Percentiles rank a stretch among this genome's conserved stretches.
Conservation (phyloP, 805 yeast genomes). For the Diddensiella caesifluorescens region DNA sequence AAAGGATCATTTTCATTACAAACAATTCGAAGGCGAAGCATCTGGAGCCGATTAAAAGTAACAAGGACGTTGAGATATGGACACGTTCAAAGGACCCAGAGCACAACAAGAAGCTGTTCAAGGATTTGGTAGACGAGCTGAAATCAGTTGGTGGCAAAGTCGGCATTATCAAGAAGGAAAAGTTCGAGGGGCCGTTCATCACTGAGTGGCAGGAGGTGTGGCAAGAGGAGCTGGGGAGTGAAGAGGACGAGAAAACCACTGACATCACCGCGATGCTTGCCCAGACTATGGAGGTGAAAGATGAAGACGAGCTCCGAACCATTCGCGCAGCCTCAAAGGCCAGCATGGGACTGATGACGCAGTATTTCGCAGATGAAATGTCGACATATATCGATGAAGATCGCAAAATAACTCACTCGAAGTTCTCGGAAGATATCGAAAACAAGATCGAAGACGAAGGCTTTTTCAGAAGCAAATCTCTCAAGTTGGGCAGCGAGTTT, state of each 20-base stretch:
- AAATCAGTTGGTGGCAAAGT: slow-evolving; percentile 40
- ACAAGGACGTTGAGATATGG: slow-evolving; percentile 53
- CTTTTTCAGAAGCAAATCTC: slow-evolving; percentile 53
- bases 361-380: slow-evolving; percentile 81
- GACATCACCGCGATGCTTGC: slow-evolving; percentile 54
- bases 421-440: slow-evolving; percentile 71
- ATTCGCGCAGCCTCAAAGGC: slow-evolving; percentile 70
- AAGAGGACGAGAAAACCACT: slow-evolving; percentile 38
- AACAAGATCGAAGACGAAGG: slow-evolving; percentile 74
- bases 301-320: slow-evolving; percentile 64
- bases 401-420: slow-evolving; percentile 61
- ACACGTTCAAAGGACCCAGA: slow-evolving; percentile 76
- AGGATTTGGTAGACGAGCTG: slow-evolving; percentile 43
- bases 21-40: slow-evolving; percentile 82
- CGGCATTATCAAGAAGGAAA: slow-evolving; percentile 72
- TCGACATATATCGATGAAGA: slow-evolving; percentile 84
- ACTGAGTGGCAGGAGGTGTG: slow-evolving; percentile 59
- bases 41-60: slow-evolving; percentile 51
- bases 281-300: slow-evolving; percentile 65
- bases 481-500: slow-evolving; percentile 58
- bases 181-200: slow-evolving; percentile 76
- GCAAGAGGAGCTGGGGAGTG: slow-evolving; percentile 29
- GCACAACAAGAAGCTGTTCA: slow-evolving; percentile 63
- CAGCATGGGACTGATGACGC: slow-evolving; percentile 67
- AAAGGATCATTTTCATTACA: slow-evolving; percentile 61